Conservation (phyloP, 306 rosid species). For the Coriaria nepalensis region DNA sequence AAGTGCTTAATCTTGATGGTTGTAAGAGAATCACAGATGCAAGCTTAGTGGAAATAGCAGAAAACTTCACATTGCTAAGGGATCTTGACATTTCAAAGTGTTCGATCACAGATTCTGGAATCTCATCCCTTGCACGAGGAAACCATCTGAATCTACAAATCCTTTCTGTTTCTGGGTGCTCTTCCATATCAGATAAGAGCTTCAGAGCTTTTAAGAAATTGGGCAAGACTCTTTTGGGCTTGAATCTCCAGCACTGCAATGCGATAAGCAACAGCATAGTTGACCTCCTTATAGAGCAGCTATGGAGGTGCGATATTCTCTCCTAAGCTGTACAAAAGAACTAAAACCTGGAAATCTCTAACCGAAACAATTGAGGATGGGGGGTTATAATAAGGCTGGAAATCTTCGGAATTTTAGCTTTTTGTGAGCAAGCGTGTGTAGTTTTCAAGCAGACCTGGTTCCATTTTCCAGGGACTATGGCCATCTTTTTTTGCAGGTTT, state of each 20-base stretch:
- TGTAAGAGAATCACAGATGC: conserved; percentile 44
- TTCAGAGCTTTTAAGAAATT: conserved; percentile 41
- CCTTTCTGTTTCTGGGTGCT: conserved; percentile 63
- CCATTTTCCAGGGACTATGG: conserved; percentile 66
- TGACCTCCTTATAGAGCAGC: conserved; percentile 38
- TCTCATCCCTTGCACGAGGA: conserved; percentile 42
- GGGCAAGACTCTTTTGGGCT: conserved; percentile 56
- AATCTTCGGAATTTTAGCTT: conserved; percentile 19
- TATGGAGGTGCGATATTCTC: conserved; percentile 79
- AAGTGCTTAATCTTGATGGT: conserved; percentile 58
- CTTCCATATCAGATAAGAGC: conserved; percentile 48
- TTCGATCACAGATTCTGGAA: conserved; percentile 54
- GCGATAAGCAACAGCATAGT: conserved; percentile 38
- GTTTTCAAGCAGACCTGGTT: conserved; percentile 73
- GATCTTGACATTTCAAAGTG: conserved; percentile 78
- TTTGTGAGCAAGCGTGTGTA: conserved; percentile 24
- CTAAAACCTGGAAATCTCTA: conserved; percentile 10
- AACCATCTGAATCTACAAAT: conserved; percentile 43
- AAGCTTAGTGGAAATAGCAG: conserved; percentile 54
- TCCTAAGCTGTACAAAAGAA: conserved; percentile 20
- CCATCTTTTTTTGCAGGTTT: conserved; percentile 58
- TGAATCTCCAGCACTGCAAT: conserved; percentile 67
- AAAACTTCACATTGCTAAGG: conserved; percentile 39
- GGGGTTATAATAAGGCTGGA: conserved; percentile 15
- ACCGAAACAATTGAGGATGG: background rate